These are phyloP conservation scores for Chaetomium strumarium DNA, from an alignment of 2,329 filamentous ascomycete species.

Conservation along the genomic window DNA sequence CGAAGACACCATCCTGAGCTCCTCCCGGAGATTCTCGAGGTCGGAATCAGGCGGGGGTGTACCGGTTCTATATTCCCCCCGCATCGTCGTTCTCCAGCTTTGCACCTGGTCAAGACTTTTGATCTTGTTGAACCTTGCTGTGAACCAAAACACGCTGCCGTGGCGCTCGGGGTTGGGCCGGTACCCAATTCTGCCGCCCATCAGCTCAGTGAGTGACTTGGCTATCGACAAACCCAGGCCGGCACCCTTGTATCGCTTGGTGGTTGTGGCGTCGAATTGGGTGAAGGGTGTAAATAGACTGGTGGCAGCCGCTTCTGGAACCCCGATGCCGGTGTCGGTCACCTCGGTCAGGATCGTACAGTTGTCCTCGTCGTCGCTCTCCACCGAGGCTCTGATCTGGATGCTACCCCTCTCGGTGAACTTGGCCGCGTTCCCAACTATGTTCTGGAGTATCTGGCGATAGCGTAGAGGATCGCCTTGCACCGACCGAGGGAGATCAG, in stretches of 20 bases:
- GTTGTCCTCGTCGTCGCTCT: constrained; percentile 35
- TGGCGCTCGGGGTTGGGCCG: constrained; percentile 38
- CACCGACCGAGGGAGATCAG: constrained; percentile 43
- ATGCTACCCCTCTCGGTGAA: constrained; percentile 54
- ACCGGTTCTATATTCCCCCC: constrained; percentile 9
- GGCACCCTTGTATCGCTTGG: constrained; percentile 72
- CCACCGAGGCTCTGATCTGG: constrained; percentile 36
- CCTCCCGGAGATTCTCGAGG: constrained; percentile 8
- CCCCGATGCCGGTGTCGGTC: constrained; percentile 75
- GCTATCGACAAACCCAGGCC: constrained; percentile 73
- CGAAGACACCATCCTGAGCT: constrained; percentile 34
- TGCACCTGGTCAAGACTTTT: constrained; percentile 28
- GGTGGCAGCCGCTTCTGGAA: constrained; percentile 54
- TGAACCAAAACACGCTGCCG: constrained; percentile 50
- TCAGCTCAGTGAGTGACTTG: constrained; percentile 73
- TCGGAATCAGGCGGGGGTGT: constrained; percentile 2
- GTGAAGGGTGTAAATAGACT: constrained; percentile 70
- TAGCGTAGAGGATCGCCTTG: constrained; percentile 55
- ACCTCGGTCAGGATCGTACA: constrained; percentile 53
- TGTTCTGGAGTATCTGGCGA: constrained; percentile 57
- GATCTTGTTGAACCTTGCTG: constrained; percentile 36
- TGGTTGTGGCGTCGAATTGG: constrained; percentile 74
- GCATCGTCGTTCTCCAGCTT: constrained; percentile 23
- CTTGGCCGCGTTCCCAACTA: constrained; percentile 56
- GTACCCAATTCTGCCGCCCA: constrained; percentile 49